phyloP scores from a whole-genome alignment of 1,139 yeast genomes.

The Yamadazyma oceani region DNA sequence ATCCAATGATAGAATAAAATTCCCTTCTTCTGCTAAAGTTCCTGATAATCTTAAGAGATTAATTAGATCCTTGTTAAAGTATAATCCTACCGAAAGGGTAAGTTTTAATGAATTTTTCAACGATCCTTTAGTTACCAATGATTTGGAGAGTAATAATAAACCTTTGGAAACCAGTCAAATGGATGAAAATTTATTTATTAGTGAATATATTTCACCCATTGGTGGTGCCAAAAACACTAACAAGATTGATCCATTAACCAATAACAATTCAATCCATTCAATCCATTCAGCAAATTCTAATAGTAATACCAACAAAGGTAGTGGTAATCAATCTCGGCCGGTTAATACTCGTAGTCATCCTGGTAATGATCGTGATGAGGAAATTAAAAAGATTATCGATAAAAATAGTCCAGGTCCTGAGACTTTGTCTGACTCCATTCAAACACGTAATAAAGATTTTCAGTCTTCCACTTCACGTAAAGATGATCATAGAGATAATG shows the following conservation, averaged over 20 bases:
- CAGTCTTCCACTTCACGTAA: constrained; percentile 4
- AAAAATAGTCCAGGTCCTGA: constrained; percentile 48
- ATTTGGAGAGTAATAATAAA: constrained; percentile 47
- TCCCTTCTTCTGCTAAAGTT: constrained; percentile 64
- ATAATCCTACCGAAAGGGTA: constrained; percentile 84
- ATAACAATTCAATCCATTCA: background rate
- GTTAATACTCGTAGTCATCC: background rate
- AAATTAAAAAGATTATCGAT: constrained; percentile 43
- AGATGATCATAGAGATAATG: constrained; percentile 1
- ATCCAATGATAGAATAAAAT: constrained; percentile 71
- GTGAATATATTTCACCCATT: constrained; percentile 64
- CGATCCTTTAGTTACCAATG: constrained; percentile 52
- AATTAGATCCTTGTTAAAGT: constrained; percentile 72
- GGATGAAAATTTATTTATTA: constrained; percentile 77
- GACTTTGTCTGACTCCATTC: constrained; percentile 25
- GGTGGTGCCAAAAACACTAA: constrained; percentile 5
- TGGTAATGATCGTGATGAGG: constrained; percentile 35
- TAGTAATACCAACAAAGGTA: no score
- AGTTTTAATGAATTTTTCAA: constrained; percentile 84
- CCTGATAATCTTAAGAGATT: constrained; percentile 66
- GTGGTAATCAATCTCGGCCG: no score
- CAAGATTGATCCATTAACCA: constrained; percentile 14
- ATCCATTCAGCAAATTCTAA: constrained; percentile 2
- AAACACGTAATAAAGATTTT: no score
- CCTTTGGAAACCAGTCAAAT: constrained; percentile 69